Evolutionary conservation across 441 rosid genomes (phyloP), one percentile per base, ranked within the genome.

Genomic region (Aleurites moluccanus): DNA sequence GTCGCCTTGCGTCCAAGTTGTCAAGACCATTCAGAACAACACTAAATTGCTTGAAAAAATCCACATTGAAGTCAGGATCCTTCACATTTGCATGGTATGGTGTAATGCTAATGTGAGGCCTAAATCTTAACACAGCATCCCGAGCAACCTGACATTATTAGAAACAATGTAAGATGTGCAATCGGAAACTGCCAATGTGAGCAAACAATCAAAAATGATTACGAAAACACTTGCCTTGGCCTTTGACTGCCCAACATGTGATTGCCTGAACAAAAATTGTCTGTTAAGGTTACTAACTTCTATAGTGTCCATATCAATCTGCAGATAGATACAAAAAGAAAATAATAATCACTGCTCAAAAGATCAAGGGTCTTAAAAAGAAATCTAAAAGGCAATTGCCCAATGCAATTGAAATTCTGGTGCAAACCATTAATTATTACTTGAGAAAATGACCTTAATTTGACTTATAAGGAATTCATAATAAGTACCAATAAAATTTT

Each of bases 241-340:
- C 83, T 96, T 96, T 23, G 99, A 96, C 82, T 82, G 99, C 65
- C 99, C 98, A 67, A 96, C 99, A 86, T 96, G 99, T 49, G 89
- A 90, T 57, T 87, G 87, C 57, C 98, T 93, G 81, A 96, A 96
- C 71, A 96, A 81, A 84, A 96, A 93, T 73, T 96, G 99, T 78
- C 99, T 88, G 78, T 96, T 96, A 73, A 96, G 88, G 88, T 96
- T 96, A 82, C 99, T 96, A 67, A 96, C 99, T 93, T 96, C 99
- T 77, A 96, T 96, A 11, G 97, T 92, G 73, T 96, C 99, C 99
- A 96, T 90, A 83, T 96, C 99, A 81, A 96, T 96, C 99, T 95
- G 89, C 80, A 85, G 73, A 59, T 9, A 56, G 67, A 73, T 27
- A 67, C 35, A 30, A 33, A 38, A 45, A 15, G 77, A 77, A 76